Evolutionary conservation across 352 stramenopile species (phyloP), one percentile per base, ranked within the genome.

Genomic region (Pseudoperonospora humuli): DNA sequence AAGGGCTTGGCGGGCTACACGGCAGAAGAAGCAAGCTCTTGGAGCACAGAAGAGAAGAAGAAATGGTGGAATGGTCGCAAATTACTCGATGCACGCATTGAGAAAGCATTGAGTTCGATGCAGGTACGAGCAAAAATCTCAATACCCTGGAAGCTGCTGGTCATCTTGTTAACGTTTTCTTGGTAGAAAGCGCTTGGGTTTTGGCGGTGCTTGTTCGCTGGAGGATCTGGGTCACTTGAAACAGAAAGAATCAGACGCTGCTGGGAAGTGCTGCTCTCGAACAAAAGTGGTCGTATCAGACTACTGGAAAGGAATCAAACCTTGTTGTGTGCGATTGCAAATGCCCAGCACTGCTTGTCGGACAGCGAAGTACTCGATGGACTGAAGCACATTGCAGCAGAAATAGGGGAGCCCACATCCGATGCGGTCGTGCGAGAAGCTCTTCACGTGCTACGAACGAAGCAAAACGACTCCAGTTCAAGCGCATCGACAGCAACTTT

Each of bases 21-120:
- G 3, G 65, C 49, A 9, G 55, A 86, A 42, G 70, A 73, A 46
- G 60, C 71, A 9, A 50, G 61, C 5, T 59, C 62, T 24, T 90
- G 72, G 78, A 64, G 47, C 14, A 45, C 62, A 2, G 53, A 78
- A 7, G 65, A 77, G 31, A 91, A 90, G 48, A 85, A 79, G n/a
- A 38, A 67, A 18, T 93, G 81, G 81, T 93, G 81, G 81, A 62
- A 52, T 44, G 79, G 51, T 25, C 70, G 81, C 39, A 76, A 80
- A 8, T 29, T 70, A 13, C 49, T 91, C 1, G 62, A 93, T 44
- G 54, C 57, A 23, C 60, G 59, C 13, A 62, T 93, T 14, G 45
- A 55, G 20, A 32, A 57, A 18, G 36, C 59, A 14, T 42, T 90
- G 9, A 5, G 39, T 3, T 67, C 54, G 11, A 65, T 88, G 41